Evolutionary conservation across 2,329 filamentous ascomycete genomes (phyloP), one percentile per base, ranked within the genome.

Genomic region (Lachnellula occidentalis): DNA sequence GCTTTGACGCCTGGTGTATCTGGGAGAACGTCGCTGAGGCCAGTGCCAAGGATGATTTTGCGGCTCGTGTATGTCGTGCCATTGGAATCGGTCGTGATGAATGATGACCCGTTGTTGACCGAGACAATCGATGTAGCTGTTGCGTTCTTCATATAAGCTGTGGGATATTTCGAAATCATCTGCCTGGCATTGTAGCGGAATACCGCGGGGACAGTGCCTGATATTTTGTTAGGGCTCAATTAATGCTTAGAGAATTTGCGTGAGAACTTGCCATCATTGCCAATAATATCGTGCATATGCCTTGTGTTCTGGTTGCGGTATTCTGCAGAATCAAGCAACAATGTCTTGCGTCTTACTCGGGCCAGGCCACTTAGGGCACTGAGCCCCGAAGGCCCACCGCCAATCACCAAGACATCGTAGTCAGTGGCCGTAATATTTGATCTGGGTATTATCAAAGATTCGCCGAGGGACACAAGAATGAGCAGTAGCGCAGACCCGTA

Each of bases 31-130:
- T 85, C 82, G 19, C 62, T 66, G 0, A 78, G 71, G 0, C 82
- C 82, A 0, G 71, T 80, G 0, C 78, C 81, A 0, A 86, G 66
- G 1, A 81, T 75, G 2, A 86, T 53, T 57, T 80, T 84, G 47
- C 71, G 71, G 0, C 79, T 79, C 5, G 67, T 59, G 57, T 78
- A 70, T 1, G 64, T 67, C 24, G 65, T 65, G 7, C 67, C 67
- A 1, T 61, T 60, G 7, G 64, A 61, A 31, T 72, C 69, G 4
- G 68, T 72, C 2, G 79, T 74, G 2, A 64, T 67, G 66, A 82
- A 84, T 57, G 67, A 68, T 1, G 74, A 74, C 61, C 72, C 73
- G 51, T 75, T 70, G 4, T 70, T 52, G 8, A 27, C 5, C 5
- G 65, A 61, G 5, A 53, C 56, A 31, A 74, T 69, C 5, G 67